Base-by-base conservation (phyloP, 225 moss, liverwort and hornwort genomes). In the Climacium dendroides region DNA sequence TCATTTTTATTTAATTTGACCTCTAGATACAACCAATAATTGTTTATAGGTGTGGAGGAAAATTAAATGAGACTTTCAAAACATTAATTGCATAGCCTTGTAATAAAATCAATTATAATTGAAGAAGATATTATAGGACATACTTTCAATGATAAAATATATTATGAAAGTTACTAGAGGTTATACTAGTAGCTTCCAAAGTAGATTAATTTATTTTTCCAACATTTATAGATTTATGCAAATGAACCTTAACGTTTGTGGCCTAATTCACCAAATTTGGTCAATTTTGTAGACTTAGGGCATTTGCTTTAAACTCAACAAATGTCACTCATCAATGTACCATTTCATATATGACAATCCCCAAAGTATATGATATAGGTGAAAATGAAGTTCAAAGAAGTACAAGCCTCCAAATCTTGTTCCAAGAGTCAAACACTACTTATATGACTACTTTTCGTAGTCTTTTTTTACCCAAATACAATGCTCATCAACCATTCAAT, bases 171-270 rank as follows among this genome's bases (percentile, higher is more conserved):
- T 34, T 76, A 35, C 1, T 23, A 20, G 5, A 30, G 5, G 32
- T 34, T 22, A 34, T 23, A 13, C 3, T 23, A 25, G 1, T 15
- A n/a, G 2, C 25, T n/a, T 77, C 11, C 0, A 17, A 37, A 37
- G 37, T 37, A 0, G 10, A 37, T 43, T 28, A 26, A 10, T 67
- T 67, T 20, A 20, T 15, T 20, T 20, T 8, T 8, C 15, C 3
- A 0, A 4, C 16, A 37, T 78, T 37, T 55, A 26, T 10, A 0
- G 6, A 6, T n/a, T 55, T 1, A 25, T 37, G 7, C 16, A 37
- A n/a, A 15, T 55, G 1, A 1, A 26, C 9, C 25, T n/a, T 25
- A 35, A 15, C 1, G 0, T n/a, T n/a, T 77, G 9, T 35, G 0
- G 3, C 6, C 24, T 5, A 53, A 53, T 1, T 53, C 2, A 5